These are phyloP conservation scores for Craterostigma plantagineum DNA, from an alignment of 257 asterid genomes.

Conservation along the genomic window DNA sequence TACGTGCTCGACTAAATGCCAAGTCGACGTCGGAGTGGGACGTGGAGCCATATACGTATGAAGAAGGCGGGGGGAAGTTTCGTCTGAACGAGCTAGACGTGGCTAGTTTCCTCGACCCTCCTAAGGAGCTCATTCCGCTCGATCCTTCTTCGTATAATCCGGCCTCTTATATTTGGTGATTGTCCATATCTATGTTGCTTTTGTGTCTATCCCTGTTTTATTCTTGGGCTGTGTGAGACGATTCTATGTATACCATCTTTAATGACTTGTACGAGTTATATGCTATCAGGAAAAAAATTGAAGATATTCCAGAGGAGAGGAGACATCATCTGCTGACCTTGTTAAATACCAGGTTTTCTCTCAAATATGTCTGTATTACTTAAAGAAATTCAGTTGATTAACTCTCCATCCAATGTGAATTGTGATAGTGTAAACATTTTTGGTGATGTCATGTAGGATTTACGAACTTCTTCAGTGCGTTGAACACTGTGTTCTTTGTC, in stretches of 20 bases:
- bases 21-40: conserved; percentile 22
- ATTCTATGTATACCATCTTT: background rate
- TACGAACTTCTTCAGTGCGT: no score
- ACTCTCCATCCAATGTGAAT: background rate
- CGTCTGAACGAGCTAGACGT: conserved; percentile 58
- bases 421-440: background rate
- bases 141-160: conserved; percentile 74
- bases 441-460: no score
- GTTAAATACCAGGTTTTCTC: conserved; percentile 38
- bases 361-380: background rate
- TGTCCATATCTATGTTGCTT: no score
- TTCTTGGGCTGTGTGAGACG: background rate
- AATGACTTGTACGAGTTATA: conserved; percentile 3
- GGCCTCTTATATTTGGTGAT: conserved; percentile 72
- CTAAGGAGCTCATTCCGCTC: conserved; percentile 53
- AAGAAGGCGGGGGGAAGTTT: conserved; percentile 15
- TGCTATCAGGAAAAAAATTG: conserved; percentile 65
- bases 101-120: conserved; percentile 65
- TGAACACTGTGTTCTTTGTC: no score
- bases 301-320: conserved; percentile 69
- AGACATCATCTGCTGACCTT: conserved; percentile 41
- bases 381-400: background rate
- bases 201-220: background rate
- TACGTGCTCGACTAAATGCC: no score
- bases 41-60: conserved; percentile 23